These are phyloP conservation scores for Pythium plurisporium DNA, from an alignment of 352 stramenopile species.

Conservation along the genomic window DNA sequence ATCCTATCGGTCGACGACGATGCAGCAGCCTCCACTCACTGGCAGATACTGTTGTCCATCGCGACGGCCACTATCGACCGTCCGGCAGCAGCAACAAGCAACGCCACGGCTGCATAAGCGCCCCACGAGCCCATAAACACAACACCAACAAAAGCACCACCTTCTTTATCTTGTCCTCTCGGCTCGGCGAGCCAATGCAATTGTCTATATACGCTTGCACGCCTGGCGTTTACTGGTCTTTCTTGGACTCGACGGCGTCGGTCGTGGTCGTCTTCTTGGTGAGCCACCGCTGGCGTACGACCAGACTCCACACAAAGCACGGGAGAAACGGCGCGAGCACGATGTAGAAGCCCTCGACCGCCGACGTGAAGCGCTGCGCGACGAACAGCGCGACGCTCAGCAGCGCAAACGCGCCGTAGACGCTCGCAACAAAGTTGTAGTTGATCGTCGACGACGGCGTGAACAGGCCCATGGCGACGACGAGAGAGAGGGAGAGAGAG, in stretches of 20 bases:
- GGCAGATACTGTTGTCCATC: background rate
- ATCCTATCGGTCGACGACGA: background rate
- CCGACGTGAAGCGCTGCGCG: slow-evolving; percentile 55
- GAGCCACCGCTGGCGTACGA: slow-evolving; percentile 76
- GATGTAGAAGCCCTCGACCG: slow-evolving; percentile 83
- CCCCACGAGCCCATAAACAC: no score
- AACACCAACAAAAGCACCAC: background rate
- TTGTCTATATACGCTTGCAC: slow-evolving; percentile 4
- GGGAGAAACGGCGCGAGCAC: slow-evolving; percentile 76
- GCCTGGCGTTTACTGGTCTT: slow-evolving; percentile 1
- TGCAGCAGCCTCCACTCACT: background rate
- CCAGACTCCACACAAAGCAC: slow-evolving; percentile 80
- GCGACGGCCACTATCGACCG: slow-evolving; percentile 4
- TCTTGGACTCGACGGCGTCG: slow-evolving; percentile 7
- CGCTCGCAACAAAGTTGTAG: slow-evolving; percentile 85
- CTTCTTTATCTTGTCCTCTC: slow-evolving; percentile 23
- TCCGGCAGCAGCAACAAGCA: background rate
- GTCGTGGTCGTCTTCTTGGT: background rate
- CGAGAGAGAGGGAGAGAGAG: background rate
- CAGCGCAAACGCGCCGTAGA: slow-evolving; percentile 67
- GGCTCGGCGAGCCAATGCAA: no score
- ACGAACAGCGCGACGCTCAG: slow-evolving; percentile 55
- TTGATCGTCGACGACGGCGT: slow-evolving; percentile 78
- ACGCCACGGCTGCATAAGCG: background rate
- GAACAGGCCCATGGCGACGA: slow-evolving; percentile 39